Evolutionary conservation across 768 basidiomycete genomes (phyloP), one percentile per base, ranked within the genome.

Genomic region (Boletus vermiculosoides): DNA sequence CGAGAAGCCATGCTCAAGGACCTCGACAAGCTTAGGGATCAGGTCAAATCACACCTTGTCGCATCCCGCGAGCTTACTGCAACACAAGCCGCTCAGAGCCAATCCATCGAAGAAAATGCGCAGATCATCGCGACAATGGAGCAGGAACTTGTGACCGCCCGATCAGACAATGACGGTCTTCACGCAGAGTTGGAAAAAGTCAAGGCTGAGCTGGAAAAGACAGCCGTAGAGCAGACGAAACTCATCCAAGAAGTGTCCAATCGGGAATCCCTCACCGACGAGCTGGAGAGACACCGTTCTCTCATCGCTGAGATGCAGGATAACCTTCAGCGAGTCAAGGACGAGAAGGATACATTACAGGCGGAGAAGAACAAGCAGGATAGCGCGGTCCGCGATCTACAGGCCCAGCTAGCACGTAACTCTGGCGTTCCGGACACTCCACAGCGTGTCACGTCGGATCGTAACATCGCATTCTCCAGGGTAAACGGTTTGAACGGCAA

Each of bases 321-420:
- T 58, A 85, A 82, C 60, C 75, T 93, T 25, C 89, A 91, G 70
- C 83, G 81, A 45, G 83, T 85, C 65, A 90, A 89, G 74, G 87
- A 92, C 64, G 90, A 92, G 74, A 90, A 89, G 71, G 92, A 91
- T 67, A 78, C 66, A 16, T 76, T 94, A 16, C 89, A 87, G 57
- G 76, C 80, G 10, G 91, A 94, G 75, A 90, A 85, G 73, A 76
- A 59, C 60, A 83, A 80, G 48, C 84, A 88, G 33, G 90, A 93
- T 54, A 70, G 70, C 15, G 69, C 85, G n/a, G 75, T 92, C 55
- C 84, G 87, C 49, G 93, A 95, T 47, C 76, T 93, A 25, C 91
- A 94, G 69, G 83, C 82, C 42, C 90, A 94, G 65, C 71, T 82
- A 18, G 71, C 81, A 48, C 83, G 87, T 51, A 84, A 80, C 62